Evolutionary conservation across 305 asterid genomes (phyloP), one percentile per base, ranked within the genome.

Genomic region (Andrographis paniculata): DNA sequence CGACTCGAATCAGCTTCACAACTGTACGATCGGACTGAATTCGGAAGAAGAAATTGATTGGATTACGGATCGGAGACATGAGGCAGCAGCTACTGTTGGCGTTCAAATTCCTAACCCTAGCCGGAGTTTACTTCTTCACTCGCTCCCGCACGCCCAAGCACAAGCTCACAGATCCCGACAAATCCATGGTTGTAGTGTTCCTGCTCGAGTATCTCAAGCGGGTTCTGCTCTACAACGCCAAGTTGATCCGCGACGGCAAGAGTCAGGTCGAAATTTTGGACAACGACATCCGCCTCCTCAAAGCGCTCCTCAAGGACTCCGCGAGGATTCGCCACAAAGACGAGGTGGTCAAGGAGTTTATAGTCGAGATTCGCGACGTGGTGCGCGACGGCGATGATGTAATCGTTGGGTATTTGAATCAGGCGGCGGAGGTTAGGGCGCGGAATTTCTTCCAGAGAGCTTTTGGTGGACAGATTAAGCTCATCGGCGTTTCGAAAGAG

Each of bases 241-340:
- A 53, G 0, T 43, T 75, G 48, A 64, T 75, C 39, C 51, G 46
- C 30, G 61, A 53, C 41, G 63, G 75, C 13, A 52, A 28, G 23
- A 62, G 6, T 23, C 62, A 75, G 45, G 69, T 48, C 48, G 64
- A 66, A 11, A 50, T 60, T 21, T 67, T 71, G 53, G 73, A 60
- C 19, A 48, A 30, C 58, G 80, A 76, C 48, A 42, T 79, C 11
- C 55, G 49, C 4, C 62, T 65, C 31, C 63, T 76, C 70, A 73
- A 61, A 42, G 84, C 81, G n/a, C 70, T 79, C 59, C 68, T 79
- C 31, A 63, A 39, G 13, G 71, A 76, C 49, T 65, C 49, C 15
- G 43, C 61, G 16, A 68, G 37, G 5, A 14, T 42, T 3, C 37
- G 53, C 22, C 27, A 20, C 35, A 51, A 49, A 9, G 52, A 48